Evolutionary conservation across 805 yeast genomes (phyloP), one percentile per base, ranked within the genome.

Genomic region (Cyberlindnera bimundalis): DNA sequence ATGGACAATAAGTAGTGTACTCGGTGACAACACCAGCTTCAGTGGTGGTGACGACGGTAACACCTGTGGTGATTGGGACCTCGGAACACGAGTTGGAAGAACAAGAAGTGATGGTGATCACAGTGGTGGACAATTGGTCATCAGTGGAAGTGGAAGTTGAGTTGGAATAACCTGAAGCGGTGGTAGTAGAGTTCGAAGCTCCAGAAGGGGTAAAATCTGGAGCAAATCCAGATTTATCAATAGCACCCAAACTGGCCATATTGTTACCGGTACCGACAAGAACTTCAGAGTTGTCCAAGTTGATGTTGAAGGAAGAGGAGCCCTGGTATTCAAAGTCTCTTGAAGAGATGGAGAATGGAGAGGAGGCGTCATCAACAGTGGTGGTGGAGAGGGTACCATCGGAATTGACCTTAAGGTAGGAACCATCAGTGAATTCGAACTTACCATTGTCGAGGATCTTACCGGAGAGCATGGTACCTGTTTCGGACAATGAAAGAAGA

Each of bases 331-430:
- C 46, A 51, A 73, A 61, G 50, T 59, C 47, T 21, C 66, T 69
- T 34, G 60, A 53, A 6, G 47, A 23, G 46, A 73, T 60, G 18
- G 69, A 50, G 50, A 68, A 74, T 3, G 70, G 68, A 15, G 60
- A 43, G 26, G 69, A 55, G 32, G 68, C 61, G n/a, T 52, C 54
- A 12, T 16, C 19, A 4, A 7, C 29, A 15, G 47, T 12, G 25
- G 50, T 50, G 29, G 60, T 33, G 27, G 58, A 60, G 18, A 56
- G 50, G 14, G 51, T 24, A 40, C 48, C 55, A 33, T 55, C 61
- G 16, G 29, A 7, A 31, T 35, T 40, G 16, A 56, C 58, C 34
- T 52, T 53, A 21, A 55, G 60, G 45, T 39, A 63, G 15, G 52
- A 46, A 32, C 53, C 60, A 38, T 59, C 62, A 21, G 37, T 18